These are phyloP conservation scores for Phytophthora rubi DNA, from an alignment of 352 stramenopile genomes.

Conservation along the genomic window DNA sequence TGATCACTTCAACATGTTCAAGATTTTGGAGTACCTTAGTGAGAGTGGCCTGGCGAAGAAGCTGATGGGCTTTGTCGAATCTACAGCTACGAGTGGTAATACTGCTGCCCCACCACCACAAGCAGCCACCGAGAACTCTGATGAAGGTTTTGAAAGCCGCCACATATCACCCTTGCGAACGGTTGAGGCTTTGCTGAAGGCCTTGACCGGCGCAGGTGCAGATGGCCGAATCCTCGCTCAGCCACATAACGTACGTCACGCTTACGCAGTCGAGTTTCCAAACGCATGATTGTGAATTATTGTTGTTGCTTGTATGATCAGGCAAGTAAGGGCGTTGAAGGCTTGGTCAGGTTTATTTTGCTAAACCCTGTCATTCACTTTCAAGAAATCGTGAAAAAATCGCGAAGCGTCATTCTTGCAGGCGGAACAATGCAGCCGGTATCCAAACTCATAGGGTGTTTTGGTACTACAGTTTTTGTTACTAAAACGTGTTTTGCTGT, in stretches of 20 bases:
- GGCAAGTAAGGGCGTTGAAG: conserved; percentile 56
- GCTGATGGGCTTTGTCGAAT: conserved; percentile 79
- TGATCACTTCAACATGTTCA: conserved; percentile 92
- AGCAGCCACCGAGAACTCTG: conserved; percentile 21
- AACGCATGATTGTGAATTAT: conserved; percentile 6
- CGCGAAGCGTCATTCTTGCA: conserved; percentile 95
- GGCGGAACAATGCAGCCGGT: conserved; percentile 98
- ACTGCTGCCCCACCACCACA: not conserved
- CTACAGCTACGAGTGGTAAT: conserved; percentile 25
- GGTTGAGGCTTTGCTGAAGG: conserved; percentile 80
- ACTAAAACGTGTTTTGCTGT: conserved; percentile 11
- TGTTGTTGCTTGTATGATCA: conserved; percentile 29
- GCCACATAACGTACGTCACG: conserved; percentile 55
- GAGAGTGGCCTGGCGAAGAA: conserved; percentile 87
- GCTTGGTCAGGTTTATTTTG: conserved; percentile 93
- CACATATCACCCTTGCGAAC: conserved; percentile 85
- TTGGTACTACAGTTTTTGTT: not conserved
- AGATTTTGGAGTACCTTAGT: conserved; percentile 83
- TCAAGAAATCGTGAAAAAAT: conserved; percentile 93
- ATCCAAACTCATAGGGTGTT: conserved; percentile 8
- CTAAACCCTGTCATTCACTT: conserved; percentile 96
- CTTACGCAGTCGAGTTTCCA: not conserved
- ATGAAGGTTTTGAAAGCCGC: conserved; percentile 68
- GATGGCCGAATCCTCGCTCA: conserved; percentile 82
- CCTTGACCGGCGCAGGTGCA: conserved; percentile 67